Evolutionary conservation across 441 rosid species (phyloP).

Genomic region (Rhodomyrtus psidioides): DNA sequence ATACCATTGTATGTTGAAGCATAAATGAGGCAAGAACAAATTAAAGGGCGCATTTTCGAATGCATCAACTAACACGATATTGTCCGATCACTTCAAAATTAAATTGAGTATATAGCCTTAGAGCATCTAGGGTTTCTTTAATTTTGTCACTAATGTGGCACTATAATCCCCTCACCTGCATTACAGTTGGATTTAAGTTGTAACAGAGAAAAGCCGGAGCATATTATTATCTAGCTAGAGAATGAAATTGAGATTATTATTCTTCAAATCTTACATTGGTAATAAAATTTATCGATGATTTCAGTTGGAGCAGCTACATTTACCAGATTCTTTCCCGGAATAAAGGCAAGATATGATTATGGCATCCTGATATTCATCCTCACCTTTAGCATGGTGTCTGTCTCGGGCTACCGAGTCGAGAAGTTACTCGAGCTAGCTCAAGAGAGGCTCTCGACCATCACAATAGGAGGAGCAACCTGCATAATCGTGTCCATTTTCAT

Average conservation of each 20-base stretch:
- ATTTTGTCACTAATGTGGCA: not conserved
- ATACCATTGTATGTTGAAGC: not conserved
- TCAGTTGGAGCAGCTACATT: constrained; percentile 66
- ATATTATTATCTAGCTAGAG: not conserved
- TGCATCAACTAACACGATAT: not conserved
- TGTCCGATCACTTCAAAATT: not conserved
- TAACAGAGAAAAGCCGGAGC: not conserved
- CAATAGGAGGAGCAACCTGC: constrained; percentile 65
- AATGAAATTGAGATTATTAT: not conserved
- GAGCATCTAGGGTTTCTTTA: not conserved
- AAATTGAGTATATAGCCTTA: not conserved
- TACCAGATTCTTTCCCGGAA: constrained; percentile 54
- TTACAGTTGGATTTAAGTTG: not conserved
- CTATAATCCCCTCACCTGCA: not conserved
- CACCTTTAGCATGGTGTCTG: constrained; percentile 65
- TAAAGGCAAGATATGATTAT: constrained; percentile 81
- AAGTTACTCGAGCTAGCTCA: constrained; percentile 43
- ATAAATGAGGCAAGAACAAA: not conserved
- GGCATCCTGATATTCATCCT: constrained; percentile 73
- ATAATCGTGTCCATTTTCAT: constrained; percentile 48
- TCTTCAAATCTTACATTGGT: not conserved
- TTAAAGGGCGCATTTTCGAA: not conserved
- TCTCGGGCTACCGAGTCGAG: constrained; percentile 61
- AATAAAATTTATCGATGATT: not conserved
- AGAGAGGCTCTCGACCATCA: constrained; percentile 56